Evolutionary conservation across 2,329 filamentous ascomycete genomes (phyloP).

Genomic region (Stromatinia cepivora): DNA sequence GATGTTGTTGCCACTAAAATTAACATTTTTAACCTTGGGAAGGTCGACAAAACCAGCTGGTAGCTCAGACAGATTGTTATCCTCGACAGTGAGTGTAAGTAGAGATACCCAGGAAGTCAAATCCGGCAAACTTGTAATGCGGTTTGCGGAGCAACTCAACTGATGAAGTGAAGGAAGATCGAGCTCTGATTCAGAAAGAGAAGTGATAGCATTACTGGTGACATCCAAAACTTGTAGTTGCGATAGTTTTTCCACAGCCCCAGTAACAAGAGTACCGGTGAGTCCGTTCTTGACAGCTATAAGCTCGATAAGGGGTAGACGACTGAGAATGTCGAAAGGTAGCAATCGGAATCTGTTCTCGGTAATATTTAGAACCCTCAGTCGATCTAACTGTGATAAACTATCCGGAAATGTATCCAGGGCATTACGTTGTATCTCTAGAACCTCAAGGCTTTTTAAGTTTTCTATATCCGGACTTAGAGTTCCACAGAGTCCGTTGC

Average conservation of each 20-base stretch:
- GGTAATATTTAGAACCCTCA: slow-evolving; percentile 76
- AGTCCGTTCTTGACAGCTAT: slow-evolving; percentile 77
- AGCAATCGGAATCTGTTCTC: slow-evolving; percentile 74
- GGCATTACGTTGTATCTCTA: slow-evolving; percentile 81
- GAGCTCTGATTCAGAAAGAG: slow-evolving; percentile 35
- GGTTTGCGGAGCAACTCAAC: slow-evolving; percentile 78
- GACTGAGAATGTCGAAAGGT: slow-evolving; percentile 67
- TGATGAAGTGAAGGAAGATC: slow-evolving; percentile 68
- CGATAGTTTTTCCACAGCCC: slow-evolving; percentile 57
- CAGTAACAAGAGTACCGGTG: slow-evolving; percentile 67
- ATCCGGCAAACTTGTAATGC: slow-evolving; percentile 70
- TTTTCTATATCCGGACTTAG: slow-evolving; percentile 63
- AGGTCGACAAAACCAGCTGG: slow-evolving; percentile 73
- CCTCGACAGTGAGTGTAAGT: slow-evolving; percentile 71
- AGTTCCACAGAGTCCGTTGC: slow-evolving; percentile 71
- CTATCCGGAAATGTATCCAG: slow-evolving; percentile 69
- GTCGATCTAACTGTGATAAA: slow-evolving; percentile 63
- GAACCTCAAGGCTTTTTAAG: slow-evolving; percentile 69
- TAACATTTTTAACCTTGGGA: slow-evolving; percentile 68
- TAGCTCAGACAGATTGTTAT: slow-evolving; percentile 76
- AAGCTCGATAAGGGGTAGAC: slow-evolving; percentile 71
- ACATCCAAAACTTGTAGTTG: slow-evolving; percentile 75
- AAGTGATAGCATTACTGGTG: slow-evolving; percentile 69
- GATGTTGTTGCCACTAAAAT: slow-evolving; percentile 85
- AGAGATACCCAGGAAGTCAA: slow-evolving; percentile 73